Evolutionary conservation across 2,329 filamentous ascomycete genomes (phyloP).

Genomic region (Didymella exigua): DNA sequence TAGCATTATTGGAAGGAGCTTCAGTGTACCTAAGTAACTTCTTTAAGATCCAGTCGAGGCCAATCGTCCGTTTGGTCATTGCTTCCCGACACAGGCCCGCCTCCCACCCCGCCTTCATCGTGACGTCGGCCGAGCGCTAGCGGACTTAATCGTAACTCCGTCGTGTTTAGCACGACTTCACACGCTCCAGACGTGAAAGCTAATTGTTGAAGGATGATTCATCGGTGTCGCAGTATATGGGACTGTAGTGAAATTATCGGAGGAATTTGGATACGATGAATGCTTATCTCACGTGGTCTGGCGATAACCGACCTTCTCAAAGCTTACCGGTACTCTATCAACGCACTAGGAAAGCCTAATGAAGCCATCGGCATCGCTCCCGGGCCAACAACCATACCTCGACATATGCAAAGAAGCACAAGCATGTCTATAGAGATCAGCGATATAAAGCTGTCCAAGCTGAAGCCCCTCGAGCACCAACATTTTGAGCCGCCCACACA

Average conservation of each 20-base stretch:
- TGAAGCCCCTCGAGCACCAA: constrained; percentile 36
- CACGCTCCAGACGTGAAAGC: neutral
- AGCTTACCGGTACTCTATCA: constrained; percentile 12
- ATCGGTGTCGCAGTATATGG: neutral
- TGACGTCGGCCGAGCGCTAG: constrained; percentile 5
- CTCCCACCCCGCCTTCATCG: neutral
- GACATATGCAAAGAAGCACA: constrained; percentile 2
- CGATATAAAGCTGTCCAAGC: constrained; percentile 36
- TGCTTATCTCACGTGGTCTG: constrained; percentile 6
- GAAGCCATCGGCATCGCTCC: constrained; percentile 18
- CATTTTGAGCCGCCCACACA: constrained; percentile 20
- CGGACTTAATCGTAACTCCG: constrained; percentile 4
- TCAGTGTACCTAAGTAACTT: neutral
- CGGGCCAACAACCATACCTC: neutral
- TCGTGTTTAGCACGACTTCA: neutral
- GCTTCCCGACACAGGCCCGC: neutral
- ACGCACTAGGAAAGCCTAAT: constrained; percentile 2
- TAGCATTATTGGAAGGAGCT: neutral
- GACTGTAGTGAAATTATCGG: neutral
- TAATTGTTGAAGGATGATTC: neutral
- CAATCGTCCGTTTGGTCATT: neutral
- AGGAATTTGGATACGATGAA: neutral
- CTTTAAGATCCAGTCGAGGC: neutral
- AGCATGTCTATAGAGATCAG: constrained; percentile 33
- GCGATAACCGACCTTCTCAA: constrained; percentile 15